A percentile compares a stretch with the other conserved stretches of the same genome.
phyloP scores from a whole-genome alignment of 129 eudicot species.

The Escallonia rubra region DNA sequence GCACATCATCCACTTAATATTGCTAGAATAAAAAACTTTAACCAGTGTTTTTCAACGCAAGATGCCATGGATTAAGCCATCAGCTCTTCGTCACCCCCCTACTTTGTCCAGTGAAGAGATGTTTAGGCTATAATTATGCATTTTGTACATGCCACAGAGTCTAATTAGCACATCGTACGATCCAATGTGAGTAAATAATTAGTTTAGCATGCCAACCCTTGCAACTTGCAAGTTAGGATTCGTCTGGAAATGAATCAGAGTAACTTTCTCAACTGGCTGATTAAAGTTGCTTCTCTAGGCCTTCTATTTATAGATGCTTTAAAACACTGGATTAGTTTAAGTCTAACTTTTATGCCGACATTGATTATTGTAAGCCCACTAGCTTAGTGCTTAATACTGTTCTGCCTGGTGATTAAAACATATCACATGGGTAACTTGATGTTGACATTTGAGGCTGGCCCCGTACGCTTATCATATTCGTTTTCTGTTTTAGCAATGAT shows the following conservation, averaged over 20 bases:
- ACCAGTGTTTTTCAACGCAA: background rate
- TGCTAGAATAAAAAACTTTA: background rate
- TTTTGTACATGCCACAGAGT: background rate
- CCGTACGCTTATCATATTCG: no score
- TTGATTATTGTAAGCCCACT: conserved; percentile 10
- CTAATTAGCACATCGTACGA: background rate
- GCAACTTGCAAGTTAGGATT: conserved; percentile 13
- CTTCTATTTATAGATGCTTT: conserved; percentile 8
- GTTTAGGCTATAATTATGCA: no score
- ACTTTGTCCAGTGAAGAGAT: background rate
- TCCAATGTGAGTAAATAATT: background rate
- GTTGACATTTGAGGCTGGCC: background rate
- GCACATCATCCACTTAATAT: no score
- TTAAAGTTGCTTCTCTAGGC: conserved; percentile 14
- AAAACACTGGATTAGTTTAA: conserved; percentile 8
- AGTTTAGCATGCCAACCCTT: conserved; percentile 4
- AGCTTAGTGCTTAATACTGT: conserved; percentile 6
- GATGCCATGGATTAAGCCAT: conserved; percentile 2
- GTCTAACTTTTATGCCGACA: background rate
- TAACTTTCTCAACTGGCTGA: background rate
- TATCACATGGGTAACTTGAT: conserved; percentile 18
- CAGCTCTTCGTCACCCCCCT: conserved; percentile 22
- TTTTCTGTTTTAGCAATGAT: no score
- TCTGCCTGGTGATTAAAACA: conserved; percentile 3
- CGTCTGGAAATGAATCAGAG: background rate